Evolutionary conservation across 495 filamentous ascomycete species (phyloP).

Genomic region (Penicillium malachiteum): DNA sequence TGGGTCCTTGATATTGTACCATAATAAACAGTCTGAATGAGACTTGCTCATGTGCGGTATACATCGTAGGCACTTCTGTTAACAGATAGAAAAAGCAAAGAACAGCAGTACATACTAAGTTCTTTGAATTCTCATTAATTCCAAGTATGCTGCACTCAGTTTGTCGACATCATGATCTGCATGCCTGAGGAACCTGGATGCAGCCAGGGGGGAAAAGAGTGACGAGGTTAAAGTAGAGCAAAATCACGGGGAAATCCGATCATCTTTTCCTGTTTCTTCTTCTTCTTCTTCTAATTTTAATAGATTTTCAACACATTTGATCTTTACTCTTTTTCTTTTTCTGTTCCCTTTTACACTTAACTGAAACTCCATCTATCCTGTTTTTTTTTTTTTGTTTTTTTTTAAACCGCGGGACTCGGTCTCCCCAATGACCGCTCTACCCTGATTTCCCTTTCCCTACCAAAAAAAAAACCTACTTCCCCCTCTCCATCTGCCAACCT

Average conservation of each 20-base stretch:
- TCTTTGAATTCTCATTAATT: neutral
- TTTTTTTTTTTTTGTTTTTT: no score
- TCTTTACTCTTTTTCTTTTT: neutral
- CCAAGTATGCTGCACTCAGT: conserved; percentile 7
- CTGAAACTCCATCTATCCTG: neutral
- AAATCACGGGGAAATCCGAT: no score
- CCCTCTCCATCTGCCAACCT: conserved; percentile 4
- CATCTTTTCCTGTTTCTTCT: conserved; percentile 1
- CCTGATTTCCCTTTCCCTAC: conserved; percentile 3
- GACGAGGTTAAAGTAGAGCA: no score
- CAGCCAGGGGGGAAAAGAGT: conserved; percentile 20
- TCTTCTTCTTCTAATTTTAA: neutral
- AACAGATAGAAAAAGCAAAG: neutral
- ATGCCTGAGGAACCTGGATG: conserved; percentile 25
- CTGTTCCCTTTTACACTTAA: no score
- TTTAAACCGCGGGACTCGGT: neutral
- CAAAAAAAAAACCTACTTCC: neutral
- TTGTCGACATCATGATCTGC: conserved; percentile 31
- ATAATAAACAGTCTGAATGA: no score
- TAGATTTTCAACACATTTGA: conserved; percentile 1
- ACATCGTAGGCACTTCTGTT: no score
- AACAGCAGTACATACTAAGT: neutral
- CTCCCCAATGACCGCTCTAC: conserved; percentile 1
- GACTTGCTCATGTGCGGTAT: no score
- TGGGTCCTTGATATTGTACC: no score